Evolutionary conservation across 2,329 filamentous ascomycete genomes (phyloP).

Genomic region (Juglanconis juglandina): DNA sequence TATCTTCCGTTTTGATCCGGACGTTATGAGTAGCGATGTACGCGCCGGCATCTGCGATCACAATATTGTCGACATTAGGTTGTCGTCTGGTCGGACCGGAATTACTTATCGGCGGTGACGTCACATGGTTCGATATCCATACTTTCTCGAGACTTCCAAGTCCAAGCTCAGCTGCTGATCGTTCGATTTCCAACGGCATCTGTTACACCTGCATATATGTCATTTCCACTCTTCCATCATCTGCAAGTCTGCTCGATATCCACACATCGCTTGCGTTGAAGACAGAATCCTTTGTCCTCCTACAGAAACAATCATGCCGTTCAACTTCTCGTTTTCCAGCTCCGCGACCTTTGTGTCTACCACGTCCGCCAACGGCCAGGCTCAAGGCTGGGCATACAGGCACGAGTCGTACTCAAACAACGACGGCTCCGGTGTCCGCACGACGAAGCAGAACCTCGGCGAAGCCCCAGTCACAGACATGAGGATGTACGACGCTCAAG

Average conservation of each 20-base stretch:
- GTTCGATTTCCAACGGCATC: too few species aligned
- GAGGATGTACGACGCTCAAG: slow-evolving; percentile 11
- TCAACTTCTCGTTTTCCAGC: slow-evolving; percentile 18
- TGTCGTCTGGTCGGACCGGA: not conserved
- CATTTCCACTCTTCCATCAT: too few species aligned
- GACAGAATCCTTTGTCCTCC: not conserved
- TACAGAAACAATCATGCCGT: slow-evolving; percentile 3
- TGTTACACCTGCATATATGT: too few species aligned
- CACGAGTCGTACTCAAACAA: slow-evolving; percentile 13
- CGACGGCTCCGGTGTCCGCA: slow-evolving; percentile 13
- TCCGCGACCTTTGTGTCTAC: slow-evolving; percentile 14
- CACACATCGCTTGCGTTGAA: too few species aligned
- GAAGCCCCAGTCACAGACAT: slow-evolving; percentile 8
- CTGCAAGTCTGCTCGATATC: too few species aligned
- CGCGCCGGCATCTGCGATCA: not conserved
- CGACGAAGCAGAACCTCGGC: slow-evolving; percentile 12
- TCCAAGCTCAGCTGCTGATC: too few species aligned
- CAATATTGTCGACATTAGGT: not conserved
- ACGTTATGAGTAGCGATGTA: too few species aligned
- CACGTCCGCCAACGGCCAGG: slow-evolving; percentile 12
- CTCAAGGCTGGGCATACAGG: slow-evolving; percentile 13
- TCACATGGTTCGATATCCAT: not conserved
- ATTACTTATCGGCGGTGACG: not conserved
- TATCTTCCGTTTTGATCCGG: too few species aligned
- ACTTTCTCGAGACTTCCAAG: too few species aligned